A percentile compares a stretch with the other conserved stretches of the same genome.
These are phyloP conservation scores for Leccinum subtestaceum DNA, from an alignment of 768 basidiomycete species.

Conservation along the genomic window DNA sequence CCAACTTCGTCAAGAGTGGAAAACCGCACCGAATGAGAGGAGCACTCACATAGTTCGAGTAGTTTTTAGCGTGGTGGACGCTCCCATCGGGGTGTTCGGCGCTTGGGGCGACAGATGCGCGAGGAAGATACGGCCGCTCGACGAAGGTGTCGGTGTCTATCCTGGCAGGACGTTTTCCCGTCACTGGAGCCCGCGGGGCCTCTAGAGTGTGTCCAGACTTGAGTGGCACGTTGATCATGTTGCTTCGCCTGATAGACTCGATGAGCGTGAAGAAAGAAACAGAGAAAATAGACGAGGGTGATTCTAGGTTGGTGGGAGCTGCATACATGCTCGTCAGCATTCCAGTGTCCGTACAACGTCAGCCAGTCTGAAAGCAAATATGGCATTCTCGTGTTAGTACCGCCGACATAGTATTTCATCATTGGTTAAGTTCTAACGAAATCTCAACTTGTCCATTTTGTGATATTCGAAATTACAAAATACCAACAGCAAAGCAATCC, in stretches of 20 bases:
- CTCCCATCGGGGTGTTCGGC: constrained; percentile 24
- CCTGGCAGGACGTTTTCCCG: constrained; percentile 17
- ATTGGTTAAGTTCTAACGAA: neutral
- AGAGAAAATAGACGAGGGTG: constrained; percentile 14
- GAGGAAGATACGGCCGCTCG: constrained; percentile 28
- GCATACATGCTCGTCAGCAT: constrained; percentile 18
- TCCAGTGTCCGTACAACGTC: neutral
- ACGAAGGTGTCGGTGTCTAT: constrained; percentile 27
- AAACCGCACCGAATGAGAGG: neutral
- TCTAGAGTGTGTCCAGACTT: constrained; percentile 17
- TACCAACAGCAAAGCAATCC: constrained; percentile 10
- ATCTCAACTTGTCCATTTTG: constrained; percentile 2
- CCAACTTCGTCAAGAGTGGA: neutral
- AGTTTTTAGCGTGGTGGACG: constrained; percentile 15
- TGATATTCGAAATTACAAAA: constrained; percentile 15
- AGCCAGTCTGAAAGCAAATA: constrained; percentile 16
- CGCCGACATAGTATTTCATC: constrained; percentile 1
- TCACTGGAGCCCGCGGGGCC: constrained; percentile 23
- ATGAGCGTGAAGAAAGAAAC: constrained; percentile 21
- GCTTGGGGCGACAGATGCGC: constrained; percentile 30
- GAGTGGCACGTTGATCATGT: constrained; percentile 18
- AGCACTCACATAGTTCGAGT: constrained; percentile 20
- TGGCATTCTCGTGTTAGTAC: constrained; percentile 1
- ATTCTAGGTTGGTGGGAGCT: constrained; percentile 6
- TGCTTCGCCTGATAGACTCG: constrained; percentile 18